Base-by-base conservation (phyloP, 768 basidiomycete species). In the Suillus sp. region DNA sequence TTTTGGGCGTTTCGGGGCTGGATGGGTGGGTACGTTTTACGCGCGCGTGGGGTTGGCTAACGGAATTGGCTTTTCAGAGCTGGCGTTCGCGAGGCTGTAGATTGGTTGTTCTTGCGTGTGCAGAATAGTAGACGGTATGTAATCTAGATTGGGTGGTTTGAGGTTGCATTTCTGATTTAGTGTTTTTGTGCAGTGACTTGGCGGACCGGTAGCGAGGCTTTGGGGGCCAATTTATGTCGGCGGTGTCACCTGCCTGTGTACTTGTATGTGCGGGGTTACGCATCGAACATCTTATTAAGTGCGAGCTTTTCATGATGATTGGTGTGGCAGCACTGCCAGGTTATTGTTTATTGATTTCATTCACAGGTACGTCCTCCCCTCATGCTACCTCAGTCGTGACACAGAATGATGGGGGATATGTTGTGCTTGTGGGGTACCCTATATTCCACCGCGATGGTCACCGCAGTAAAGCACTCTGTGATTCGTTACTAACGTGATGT, bases 101-200 rank as follows among this genome's bases (percentile, higher is more conserved):
- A 97, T 71, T 99, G 96, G 96, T 72, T 99, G 32, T 96, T 96
- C 72, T 86, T 96, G 61, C 84, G 95, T 0, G 95, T 97, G 5
- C 94, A 96, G 77, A 95, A 95, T 67, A 93, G 92, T 66, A 80
- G 91, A 66, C 85, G 86, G 90, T 88, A 55, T 61, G 72, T 47
- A 5, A 3, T 0, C 13, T 37, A 6, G 25, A 40, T 20, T 37
- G 56, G 18, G 18, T 30, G 56, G 18, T 11, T 38, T 27, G 10
- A 1, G 51, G 18, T 34, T 34, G 11, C 11, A 11, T 53, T 20
- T 13, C 56, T 57, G 25, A 57, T 20, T 40, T 27, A 6, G 38
- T 20, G 14, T 10, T 57, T 40, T 57, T 25, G 56, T 4, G 25
- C 38, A 57, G 56, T 40, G 56, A 57, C 6, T 25, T 57, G 56